Evolutionary conservation across 2,329 filamentous ascomycete species (phyloP).

Genomic region (Chaetomiaceae sp.): DNA sequence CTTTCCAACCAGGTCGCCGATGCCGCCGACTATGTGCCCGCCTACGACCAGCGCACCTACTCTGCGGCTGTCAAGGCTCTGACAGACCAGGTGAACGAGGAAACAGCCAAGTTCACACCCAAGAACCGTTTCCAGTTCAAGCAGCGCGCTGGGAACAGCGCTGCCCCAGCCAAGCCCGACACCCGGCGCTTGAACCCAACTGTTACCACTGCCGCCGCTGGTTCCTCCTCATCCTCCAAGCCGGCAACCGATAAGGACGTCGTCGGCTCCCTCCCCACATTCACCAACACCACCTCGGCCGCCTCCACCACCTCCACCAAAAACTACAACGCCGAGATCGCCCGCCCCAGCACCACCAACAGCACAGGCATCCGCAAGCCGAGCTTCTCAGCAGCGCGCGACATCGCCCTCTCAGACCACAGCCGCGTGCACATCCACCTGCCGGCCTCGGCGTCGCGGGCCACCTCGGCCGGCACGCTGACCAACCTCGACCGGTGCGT

Average conservation of each 20-base stretch:
- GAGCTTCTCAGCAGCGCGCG: conserved; percentile 57
- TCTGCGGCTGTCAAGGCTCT: conserved; percentile 74
- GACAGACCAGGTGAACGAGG: conserved; percentile 70
- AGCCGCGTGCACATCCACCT: conserved; percentile 69
- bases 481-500: conserved; percentile 66
- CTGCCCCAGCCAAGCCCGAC: conserved; percentile 37
- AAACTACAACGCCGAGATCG: conserved; percentile 56
- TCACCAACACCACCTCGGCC: conserved; percentile 8
- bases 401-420: conserved; percentile 64
- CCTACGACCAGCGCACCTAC: conserved; percentile 86
- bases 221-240: neutral
- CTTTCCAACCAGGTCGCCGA: conserved; percentile 83
- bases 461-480: conserved; percentile 68
- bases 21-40: conserved; percentile 73
- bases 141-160: conserved; percentile 25
- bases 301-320: conserved; percentile 25
- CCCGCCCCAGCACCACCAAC: conserved; percentile 31
- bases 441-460: conserved; percentile 63
- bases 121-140: conserved; percentile 82
- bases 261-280: conserved; percentile 35
- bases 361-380: conserved; percentile 48
- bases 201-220: neutral
- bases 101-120: conserved; percentile 62
- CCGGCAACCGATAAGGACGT: conserved; percentile 31
- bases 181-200: conserved; percentile 34